A percentile compares a stretch with the other conserved stretches of the same genome.
Conservation (phyloP, 2,329 filamentous ascomycete species). For the Trichoderma citrinoviride region DNA sequence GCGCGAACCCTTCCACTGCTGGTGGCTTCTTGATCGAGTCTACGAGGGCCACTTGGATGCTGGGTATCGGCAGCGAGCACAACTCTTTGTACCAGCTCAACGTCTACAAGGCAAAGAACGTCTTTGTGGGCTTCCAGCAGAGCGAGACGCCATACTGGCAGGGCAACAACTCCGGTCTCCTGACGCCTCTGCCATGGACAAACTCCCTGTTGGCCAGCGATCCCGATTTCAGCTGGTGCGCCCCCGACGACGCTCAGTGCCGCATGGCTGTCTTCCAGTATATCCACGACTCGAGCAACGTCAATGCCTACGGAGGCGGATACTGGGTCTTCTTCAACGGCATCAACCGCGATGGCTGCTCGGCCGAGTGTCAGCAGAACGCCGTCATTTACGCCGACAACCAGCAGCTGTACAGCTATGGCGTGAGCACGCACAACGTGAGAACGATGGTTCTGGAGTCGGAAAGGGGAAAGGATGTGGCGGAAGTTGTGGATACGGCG, state of each 20-base stretch:
- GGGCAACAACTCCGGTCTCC: conserved; percentile 32
- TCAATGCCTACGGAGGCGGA: conserved; percentile 27
- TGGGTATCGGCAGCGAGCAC: conserved; percentile 53
- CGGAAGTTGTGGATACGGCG: conserved; percentile 24
- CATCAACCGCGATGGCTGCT: conserved; percentile 24
- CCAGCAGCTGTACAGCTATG: conserved; percentile 30
- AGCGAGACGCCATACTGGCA: conserved; percentile 47
- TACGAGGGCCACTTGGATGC: conserved; percentile 48
- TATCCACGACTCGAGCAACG: conserved; percentile 21
- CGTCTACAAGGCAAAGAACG: conserved; percentile 43
- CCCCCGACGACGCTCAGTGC: conserved; percentile 28
- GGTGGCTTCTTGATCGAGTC: conserved; percentile 47
- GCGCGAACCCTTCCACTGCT: conserved; percentile 44
- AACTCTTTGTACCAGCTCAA: conserved; percentile 52
- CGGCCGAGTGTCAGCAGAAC: conserved; percentile 24
- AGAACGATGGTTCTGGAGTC: conserved; percentile 32
- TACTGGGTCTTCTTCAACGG: conserved; percentile 32
- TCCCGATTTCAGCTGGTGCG: conserved; percentile 32
- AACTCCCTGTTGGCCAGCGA: conserved; percentile 25
- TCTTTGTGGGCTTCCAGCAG: conserved; percentile 46
- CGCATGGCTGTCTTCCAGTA: conserved; percentile 25
- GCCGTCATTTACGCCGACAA: conserved; percentile 25
- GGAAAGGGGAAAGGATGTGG: conserved; percentile 22
- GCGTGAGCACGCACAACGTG: conserved; percentile 31
- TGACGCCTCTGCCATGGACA: conserved; percentile 41